These are phyloP conservation scores for Endocladia muricata DNA, from an alignment of 31 red algal species.

Conservation along the genomic window DNA sequence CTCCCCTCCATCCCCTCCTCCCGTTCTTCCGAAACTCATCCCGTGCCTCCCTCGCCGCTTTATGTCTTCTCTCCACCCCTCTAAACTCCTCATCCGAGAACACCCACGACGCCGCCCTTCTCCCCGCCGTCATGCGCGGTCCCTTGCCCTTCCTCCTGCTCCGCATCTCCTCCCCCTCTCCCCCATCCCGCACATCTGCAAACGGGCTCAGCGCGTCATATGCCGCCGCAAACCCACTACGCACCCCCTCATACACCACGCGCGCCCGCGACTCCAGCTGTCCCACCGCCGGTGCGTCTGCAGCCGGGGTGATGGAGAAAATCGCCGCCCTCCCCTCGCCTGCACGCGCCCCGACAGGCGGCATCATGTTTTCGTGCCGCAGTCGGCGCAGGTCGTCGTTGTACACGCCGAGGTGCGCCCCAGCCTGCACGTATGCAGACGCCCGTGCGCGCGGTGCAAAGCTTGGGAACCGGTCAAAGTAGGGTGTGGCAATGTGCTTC, in stretches of 20 bases:
- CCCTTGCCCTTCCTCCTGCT: constrained; percentile 9
- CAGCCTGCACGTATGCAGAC: constrained; percentile 31
- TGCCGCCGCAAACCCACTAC: constrained; percentile 63
- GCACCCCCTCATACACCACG: constrained; percentile 62
- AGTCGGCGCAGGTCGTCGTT: constrained; percentile 31
- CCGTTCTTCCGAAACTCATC: background rate
- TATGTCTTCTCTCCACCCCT: constrained; percentile 23
- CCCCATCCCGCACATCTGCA: background rate
- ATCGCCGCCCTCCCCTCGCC: constrained; percentile 23
- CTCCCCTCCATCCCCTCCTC: background rate
- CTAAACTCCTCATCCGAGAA: constrained; percentile 35
- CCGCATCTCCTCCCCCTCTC: background rate
- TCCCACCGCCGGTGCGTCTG: constrained; percentile 24
- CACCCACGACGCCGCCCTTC: constrained; percentile 16
- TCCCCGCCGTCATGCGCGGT: constrained; percentile 1
- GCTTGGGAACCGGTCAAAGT: constrained; percentile 34
- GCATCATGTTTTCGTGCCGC: background rate
- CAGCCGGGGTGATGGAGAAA: constrained; percentile 41
- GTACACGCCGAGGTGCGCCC: constrained; percentile 45
- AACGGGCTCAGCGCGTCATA: constrained; percentile 63
- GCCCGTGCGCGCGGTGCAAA: constrained; percentile 18
- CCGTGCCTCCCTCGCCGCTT: background rate
- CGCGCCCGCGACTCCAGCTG: constrained; percentile 62
- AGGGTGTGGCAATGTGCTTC: constrained; percentile 61
- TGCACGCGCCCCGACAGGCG: background rate